Evolutionary conservation across 2,329 filamentous ascomycete species (phyloP).

Genomic region (Aspergillus novofumigatus): DNA sequence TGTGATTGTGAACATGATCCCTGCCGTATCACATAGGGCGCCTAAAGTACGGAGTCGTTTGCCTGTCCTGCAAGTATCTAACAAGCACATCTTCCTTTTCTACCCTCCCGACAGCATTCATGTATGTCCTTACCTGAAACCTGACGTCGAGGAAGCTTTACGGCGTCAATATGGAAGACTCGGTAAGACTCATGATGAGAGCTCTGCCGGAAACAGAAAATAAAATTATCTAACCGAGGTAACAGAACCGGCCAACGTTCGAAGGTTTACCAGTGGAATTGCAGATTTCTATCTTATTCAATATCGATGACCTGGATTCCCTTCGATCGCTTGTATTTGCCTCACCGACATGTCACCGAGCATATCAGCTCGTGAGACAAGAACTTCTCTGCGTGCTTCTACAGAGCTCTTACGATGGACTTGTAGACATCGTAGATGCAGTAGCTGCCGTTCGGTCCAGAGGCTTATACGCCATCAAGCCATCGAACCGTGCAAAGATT

Average conservation of each 20-base stretch:
- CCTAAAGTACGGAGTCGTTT: not conserved
- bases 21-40: not conserved
- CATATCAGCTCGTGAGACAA: slow-evolving; percentile 8
- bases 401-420: slow-evolving; percentile 3
- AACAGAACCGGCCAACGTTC: not conserved
- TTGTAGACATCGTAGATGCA: slow-evolving; percentile 14
- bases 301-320: slow-evolving; percentile 7
- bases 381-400: slow-evolving; percentile 4
- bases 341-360: slow-evolving; percentile 12
- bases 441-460: slow-evolving; percentile 17
- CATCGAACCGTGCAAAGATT: slow-evolving; percentile 6
- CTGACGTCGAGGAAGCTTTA: no score
- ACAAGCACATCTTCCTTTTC: not conserved
- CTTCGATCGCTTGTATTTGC: slow-evolving; percentile 13
- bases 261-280: slow-evolving; percentile 16
- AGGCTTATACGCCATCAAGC: slow-evolving; percentile 1
- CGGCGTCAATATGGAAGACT: no score
- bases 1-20: no score
- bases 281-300: slow-evolving; percentile 11
- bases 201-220: not conserved
- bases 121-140: no score
- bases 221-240: not conserved
- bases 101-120: no score
- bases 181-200: no score
- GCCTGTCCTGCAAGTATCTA: not conserved